Conservation (phyloP, 768 basidiomycete genomes). For the Tulasnella sp. region DNA sequence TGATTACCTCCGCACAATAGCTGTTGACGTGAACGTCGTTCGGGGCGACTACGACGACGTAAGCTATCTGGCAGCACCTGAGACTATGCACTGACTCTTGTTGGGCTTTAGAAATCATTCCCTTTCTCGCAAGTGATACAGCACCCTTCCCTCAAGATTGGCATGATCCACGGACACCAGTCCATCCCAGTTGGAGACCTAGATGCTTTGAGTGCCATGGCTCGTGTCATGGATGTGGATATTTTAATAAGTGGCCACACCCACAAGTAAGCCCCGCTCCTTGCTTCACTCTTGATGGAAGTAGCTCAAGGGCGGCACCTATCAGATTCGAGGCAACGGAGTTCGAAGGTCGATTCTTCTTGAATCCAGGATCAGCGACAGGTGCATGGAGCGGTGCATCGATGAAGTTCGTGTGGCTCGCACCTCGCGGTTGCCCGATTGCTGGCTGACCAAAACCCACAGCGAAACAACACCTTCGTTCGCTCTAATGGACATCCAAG, state of each 20-base stretch:
- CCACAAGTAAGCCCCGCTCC: conserved; percentile 57
- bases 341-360: conserved; percentile 84
- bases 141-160: conserved; percentile 83
- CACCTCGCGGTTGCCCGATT: neutral
- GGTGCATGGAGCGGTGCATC: conserved; percentile 84
- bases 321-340: conserved; percentile 88
- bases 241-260: conserved; percentile 91
- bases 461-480: conserved; percentile 91
- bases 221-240: conserved; percentile 96
- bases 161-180: conserved; percentile 91
- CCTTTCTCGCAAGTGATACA: conserved; percentile 73
- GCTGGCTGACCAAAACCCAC: neutral
- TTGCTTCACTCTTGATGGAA: neutral
- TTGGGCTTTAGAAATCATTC: conserved; percentile 36
- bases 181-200: conserved; percentile 86
- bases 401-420: conserved; percentile 45
- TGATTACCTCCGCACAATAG: conserved; percentile 91
- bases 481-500: conserved; percentile 96
- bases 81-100: neutral
- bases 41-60: conserved; percentile 96
- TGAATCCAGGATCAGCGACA: conserved; percentile 91
- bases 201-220: conserved; percentile 79
- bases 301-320: neutral
- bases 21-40: conserved; percentile 85
- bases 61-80: conserved; percentile 24